These are phyloP conservation scores for Cyclostephanos tholiformis DNA, from an alignment of 108 stramenopile genomes.

Conservation along the genomic window DNA sequence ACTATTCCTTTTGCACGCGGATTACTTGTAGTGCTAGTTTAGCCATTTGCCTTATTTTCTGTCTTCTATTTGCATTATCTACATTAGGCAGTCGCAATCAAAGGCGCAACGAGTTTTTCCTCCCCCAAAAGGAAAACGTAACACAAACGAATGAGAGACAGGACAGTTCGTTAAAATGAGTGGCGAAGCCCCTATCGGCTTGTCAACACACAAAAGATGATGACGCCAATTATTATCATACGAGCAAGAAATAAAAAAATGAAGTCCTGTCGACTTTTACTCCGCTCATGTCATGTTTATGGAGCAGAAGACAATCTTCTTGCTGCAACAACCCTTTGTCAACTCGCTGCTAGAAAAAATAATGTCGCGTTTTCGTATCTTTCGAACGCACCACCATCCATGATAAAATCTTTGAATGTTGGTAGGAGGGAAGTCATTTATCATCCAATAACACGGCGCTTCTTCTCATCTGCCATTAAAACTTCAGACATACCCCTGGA, in stretches of 20 bases:
- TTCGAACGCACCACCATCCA: not conserved
- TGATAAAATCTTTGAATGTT: not conserved
- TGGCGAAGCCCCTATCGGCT: too few species aligned
- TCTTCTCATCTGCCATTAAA: conserved; percentile 6
- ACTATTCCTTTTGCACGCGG: too few species aligned
- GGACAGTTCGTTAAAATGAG: too few species aligned
- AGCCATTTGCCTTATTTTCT: too few species aligned
- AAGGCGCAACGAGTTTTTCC: too few species aligned
- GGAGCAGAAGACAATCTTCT: not conserved
- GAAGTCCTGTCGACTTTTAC: not conserved
- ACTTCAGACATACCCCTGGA: not conserved
- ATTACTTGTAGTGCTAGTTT: too few species aligned
- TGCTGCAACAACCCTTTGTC: not conserved
- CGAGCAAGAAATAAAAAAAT: not conserved
- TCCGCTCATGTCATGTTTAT: conserved; percentile 2
- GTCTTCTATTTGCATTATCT: too few species aligned
- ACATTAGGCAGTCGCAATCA: too few species aligned
- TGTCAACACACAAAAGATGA: too few species aligned
- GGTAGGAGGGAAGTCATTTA: not conserved
- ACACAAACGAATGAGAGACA: too few species aligned
- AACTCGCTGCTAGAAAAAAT: conserved; percentile 3
- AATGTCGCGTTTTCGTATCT: not conserved
- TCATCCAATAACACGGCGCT: not conserved
- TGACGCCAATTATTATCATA: not conserved
- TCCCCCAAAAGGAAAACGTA: too few species aligned